phyloP scores from a whole-genome alignment of 257 asterid species.

The Solanum ahanhuiri region DNA sequence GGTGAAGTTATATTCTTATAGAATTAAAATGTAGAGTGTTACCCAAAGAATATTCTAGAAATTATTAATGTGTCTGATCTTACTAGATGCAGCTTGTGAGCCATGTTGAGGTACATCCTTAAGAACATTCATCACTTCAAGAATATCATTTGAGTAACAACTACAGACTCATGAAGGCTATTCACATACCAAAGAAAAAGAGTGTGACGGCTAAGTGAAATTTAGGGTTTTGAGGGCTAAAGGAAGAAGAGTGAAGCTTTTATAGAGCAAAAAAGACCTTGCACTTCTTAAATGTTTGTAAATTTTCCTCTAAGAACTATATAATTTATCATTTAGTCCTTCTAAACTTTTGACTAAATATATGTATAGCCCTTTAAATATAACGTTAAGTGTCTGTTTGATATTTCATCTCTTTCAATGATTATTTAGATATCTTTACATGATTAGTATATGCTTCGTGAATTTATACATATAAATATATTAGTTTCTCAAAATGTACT shows the following conservation, averaged over 20 bases:
- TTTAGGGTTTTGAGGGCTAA: neutral
- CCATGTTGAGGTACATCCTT: no score
- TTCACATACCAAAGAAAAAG: neutral
- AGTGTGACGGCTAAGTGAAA: neutral
- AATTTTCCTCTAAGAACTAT: neutral
- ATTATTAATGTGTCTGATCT: no score
- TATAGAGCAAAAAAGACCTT: neutral
- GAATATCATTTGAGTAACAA: no score
- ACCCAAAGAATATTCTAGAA: no score
- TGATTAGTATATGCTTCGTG: no score
- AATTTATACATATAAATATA: no score
- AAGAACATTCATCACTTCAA: no score
- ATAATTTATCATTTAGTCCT: neutral
- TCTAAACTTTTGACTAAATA: neutral
- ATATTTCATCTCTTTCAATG: neutral
- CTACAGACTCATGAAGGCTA: neutral
- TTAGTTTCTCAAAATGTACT: no score
- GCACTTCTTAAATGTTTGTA: neutral
- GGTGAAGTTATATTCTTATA: no score
- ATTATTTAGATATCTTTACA: neutral
- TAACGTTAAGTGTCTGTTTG: neutral
- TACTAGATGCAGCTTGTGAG: no score
- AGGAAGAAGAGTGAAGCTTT: neutral
- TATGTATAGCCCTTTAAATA: neutral
- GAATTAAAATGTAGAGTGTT: no score